phyloP scores from a whole-genome alignment of 768 basidiomycete genomes.

The Boletellus ananiceps region DNA sequence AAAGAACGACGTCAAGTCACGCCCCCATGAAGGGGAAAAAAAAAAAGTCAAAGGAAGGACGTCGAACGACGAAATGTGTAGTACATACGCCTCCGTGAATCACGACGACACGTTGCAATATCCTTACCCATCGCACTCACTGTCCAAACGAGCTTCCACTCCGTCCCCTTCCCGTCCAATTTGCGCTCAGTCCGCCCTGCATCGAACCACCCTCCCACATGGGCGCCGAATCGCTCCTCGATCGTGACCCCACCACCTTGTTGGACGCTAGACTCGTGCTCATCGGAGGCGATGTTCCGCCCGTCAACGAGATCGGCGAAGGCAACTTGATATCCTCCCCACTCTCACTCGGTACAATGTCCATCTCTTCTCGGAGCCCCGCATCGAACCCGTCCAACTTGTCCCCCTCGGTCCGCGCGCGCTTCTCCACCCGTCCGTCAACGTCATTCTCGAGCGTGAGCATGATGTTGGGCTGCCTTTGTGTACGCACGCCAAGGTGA shows the following conservation, averaged over 20 bases:
- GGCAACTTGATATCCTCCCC: conserved; percentile 17
- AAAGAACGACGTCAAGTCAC: not conserved
- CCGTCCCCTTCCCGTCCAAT: conserved; percentile 26
- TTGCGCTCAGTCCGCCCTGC: conserved; percentile 25
- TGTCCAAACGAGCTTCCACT: conserved; percentile 26
- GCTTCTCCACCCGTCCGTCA: conserved; percentile 23
- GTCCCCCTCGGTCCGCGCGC: conserved; percentile 19
- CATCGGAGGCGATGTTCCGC: conserved; percentile 11
- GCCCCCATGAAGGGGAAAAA: not conserved
- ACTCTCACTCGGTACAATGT: conserved; percentile 9
- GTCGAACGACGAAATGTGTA: conserved; percentile 20
- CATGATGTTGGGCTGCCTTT: conserved; percentile 27
- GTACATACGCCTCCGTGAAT: not conserved
- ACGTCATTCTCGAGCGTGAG: conserved; percentile 27
- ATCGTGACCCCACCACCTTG: conserved; percentile 20
- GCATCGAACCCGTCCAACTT: conserved; percentile 3
- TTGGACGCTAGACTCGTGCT: conserved; percentile 10
- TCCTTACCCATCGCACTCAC: conserved; percentile 7
- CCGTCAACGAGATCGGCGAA: conserved; percentile 20
- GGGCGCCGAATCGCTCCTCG: conserved; percentile 23
- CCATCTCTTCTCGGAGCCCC: conserved; percentile 25
- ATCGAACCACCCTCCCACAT: conserved; percentile 19
- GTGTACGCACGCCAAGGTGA: conserved; percentile 21
- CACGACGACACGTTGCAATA: not conserved
- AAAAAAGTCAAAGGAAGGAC: conserved; percentile 13